These are phyloP conservation scores for Wickerhamomyces queroliae DNA, from an alignment of 805 yeast genomes.

Conservation along the genomic window DNA sequence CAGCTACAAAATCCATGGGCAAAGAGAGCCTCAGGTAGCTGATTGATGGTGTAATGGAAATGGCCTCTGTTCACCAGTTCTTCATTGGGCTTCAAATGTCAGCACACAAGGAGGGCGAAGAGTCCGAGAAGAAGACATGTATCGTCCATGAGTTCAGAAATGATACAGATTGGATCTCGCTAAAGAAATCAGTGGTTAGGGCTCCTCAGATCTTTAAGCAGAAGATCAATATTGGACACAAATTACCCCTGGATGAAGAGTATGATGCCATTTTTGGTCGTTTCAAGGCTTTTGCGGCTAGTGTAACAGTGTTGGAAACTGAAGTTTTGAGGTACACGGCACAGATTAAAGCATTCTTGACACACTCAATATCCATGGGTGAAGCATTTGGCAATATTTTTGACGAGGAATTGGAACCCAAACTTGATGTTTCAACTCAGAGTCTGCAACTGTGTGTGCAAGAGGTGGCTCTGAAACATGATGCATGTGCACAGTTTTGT, in stretches of 20 bases:
- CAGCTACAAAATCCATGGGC: too few relatives aligned
- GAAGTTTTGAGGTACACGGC: slow-evolving; percentile 7
- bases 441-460: neutral
- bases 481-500: neutral
- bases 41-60: too few relatives aligned
- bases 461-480: neutral
- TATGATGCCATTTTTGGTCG: slow-evolving; percentile 2
- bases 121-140: slow-evolving; percentile 5
- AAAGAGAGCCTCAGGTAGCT: too few relatives aligned
- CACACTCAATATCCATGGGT: slow-evolving; percentile 2
- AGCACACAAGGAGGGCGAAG: too few relatives aligned
- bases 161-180: slow-evolving; percentile 22
- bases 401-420: slow-evolving; percentile 7
- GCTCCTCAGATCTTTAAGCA: slow-evolving; percentile 91
- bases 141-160: slow-evolving; percentile 19
- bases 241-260: slow-evolving; percentile 42
- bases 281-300: neutral
- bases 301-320: slow-evolving; percentile 8
- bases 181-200: slow-evolving; percentile 70
- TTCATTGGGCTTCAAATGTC: too few relatives aligned
- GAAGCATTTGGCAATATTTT: slow-evolving; percentile 7
- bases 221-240: slow-evolving; percentile 73
- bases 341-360: slow-evolving; percentile 4
- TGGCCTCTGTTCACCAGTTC: too few relatives aligned
- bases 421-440: neutral